Evolutionary conservation across 176 grass and related monocot genomes (phyloP), one percentile per base, ranked within the genome.

Genomic region (Neostapfia colusana): DNA sequence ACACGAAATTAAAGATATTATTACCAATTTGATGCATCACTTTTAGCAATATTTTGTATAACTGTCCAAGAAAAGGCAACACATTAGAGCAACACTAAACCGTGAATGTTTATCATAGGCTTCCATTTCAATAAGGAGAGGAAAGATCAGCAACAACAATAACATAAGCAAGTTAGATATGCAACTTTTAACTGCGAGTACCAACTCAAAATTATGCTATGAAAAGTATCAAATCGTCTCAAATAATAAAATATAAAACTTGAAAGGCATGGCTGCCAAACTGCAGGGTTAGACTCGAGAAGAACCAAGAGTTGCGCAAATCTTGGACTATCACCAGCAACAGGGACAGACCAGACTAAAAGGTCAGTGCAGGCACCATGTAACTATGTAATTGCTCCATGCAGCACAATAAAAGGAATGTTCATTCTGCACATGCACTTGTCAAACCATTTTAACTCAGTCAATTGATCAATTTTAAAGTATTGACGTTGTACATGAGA

Each of bases 1-100:
- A 36, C 17, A 85, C 67, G 28, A 65, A 85, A 11, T 45, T 16
- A 74, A 66, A 50, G 6, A 39, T 49, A 60, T 73, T 34, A 26
- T 60, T 67, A n/a, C 7, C 20, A 41, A 50, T 38, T 28, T 41
- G 50, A 67, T 80, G 16, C 76, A 74, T 26, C 41, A 76, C 1
- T 60, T 76, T 59, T 46, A 0, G 7, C 11, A 46, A 16, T 16
- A 9, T 27, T 65, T 63, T 75, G 7, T 61, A 27, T 61, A 58
- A 68, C 53, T 16, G 34, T 31, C 21, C 49, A 46, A 28, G 16
- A 74, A 39, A 51, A 57, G 67, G 37, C 18, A 40, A 27, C 10
- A 66, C 15, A 67, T 78, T 67, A 38, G 13, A 18, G 67, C 60
- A 48, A 53, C 38, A 73, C 10, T 41, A 37, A 68, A 76, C 5